phyloP scores from a whole-genome alignment of 2,329 filamentous ascomycete genomes.

The Balansia obtecta region DNA sequence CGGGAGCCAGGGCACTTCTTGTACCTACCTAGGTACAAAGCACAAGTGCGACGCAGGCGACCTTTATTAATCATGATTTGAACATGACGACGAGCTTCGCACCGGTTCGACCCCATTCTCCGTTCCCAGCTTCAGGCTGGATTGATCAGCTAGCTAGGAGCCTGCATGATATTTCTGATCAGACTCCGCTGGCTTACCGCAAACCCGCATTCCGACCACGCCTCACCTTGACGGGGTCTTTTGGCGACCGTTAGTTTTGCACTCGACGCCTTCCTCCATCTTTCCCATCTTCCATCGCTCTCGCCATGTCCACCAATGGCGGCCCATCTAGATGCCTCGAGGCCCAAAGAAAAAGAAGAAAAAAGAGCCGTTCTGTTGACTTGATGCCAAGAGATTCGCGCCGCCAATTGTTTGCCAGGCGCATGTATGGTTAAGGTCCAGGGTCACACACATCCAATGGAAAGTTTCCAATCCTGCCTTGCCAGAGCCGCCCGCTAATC shows the following conservation, averaged over 20 bases:
- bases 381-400: not conserved
- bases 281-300: not conserved
- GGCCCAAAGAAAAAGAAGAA: not conserved
- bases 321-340: not conserved
- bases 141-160: not conserved
- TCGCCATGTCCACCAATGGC: not conserved
- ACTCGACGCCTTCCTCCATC: not conserved
- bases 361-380: not conserved
- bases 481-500: conserved; percentile 9
- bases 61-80: not conserved
- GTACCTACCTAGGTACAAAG: not conserved
- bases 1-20: not conserved
- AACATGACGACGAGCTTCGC: not conserved
- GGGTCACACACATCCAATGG: not conserved
- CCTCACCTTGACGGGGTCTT: conserved; percentile 5
- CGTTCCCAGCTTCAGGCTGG: not conserved
- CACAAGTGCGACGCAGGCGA: not conserved
- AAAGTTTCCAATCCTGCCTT: not conserved
- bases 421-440: not conserved
- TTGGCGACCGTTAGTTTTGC: not conserved
- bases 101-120: not conserved
- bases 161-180: not conserved
- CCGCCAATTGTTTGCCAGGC: not conserved
- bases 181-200: conserved; percentile 1
- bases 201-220: conserved; percentile 7